A percentile compares a stretch with the other conserved stretches of the same genome.
Conservation (phyloP, 2,329 filamentous ascomycete species). For the Rutstroemia sp. region DNA sequence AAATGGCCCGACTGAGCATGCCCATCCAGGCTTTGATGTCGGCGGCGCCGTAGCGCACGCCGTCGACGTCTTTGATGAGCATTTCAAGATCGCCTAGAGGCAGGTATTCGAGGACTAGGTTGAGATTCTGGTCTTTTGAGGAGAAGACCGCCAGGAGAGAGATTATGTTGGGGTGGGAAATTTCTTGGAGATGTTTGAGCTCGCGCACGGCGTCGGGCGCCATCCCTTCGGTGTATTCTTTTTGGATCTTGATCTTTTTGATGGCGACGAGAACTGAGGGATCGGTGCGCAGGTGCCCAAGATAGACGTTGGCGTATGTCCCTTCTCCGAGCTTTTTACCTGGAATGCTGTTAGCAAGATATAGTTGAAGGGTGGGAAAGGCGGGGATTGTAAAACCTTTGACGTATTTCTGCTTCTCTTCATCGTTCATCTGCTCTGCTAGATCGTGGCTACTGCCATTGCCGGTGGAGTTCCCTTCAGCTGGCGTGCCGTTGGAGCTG, state of each 20-base stretch:
- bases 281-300: conserved; percentile 70
- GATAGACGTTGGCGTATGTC: conserved; percentile 93
- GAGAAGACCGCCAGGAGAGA: conserved; percentile 87
- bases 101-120: conserved; percentile 88
- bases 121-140: conserved; percentile 93
- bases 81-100: conserved; percentile 92
- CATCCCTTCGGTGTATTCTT: conserved; percentile 84
- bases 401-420: conserved; percentile 80
- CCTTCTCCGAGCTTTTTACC: conserved; percentile 90
- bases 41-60: conserved; percentile 72
- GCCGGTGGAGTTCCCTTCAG: conserved; percentile 10
- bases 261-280: conserved; percentile 75
- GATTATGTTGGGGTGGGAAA: conserved; percentile 94
- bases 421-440: conserved; percentile 77
- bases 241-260: conserved; percentile 85
- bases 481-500: conserved; percentile 15
- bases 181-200: conserved; percentile 90
- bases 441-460: conserved; percentile 40
- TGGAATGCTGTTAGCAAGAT: conserved; percentile 28
- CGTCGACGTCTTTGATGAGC: conserved; percentile 77
- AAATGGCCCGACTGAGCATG: conserved; percentile 87
- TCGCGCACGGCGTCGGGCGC: conserved; percentile 92
- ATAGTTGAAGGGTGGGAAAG: conserved; percentile 5
- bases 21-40: conserved; percentile 99
- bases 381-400: conserved; percentile 50